Conservation (phyloP, 2,329 filamentous ascomycete genomes). For the Laburnicola sp. region DNA sequence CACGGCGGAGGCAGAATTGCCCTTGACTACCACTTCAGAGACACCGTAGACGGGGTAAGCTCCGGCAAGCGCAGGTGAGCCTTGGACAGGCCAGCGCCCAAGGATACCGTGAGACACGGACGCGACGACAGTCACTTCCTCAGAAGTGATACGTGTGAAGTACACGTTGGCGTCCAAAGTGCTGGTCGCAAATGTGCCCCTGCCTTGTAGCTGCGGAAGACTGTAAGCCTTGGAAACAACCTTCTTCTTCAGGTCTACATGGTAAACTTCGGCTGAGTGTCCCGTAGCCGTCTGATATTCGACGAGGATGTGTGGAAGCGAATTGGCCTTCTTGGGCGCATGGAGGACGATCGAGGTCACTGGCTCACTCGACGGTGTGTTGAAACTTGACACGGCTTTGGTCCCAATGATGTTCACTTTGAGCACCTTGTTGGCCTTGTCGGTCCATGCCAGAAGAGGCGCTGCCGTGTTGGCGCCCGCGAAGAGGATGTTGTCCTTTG, state of each 20-base stretch:
- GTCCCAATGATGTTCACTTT: slow-evolving; percentile 70
- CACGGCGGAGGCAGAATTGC: slow-evolving; percentile 70
- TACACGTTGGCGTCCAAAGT: slow-evolving; percentile 80
- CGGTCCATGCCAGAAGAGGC: slow-evolving; percentile 75
- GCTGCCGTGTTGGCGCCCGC: slow-evolving; percentile 76
- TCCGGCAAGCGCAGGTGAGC: slow-evolving; percentile 33
- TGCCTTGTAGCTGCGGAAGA: slow-evolving; percentile 70
- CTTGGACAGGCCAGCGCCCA: slow-evolving; percentile 69
- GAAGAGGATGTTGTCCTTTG: slow-evolving; percentile 67
- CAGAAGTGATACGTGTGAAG: slow-evolving; percentile 78
- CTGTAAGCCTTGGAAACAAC: slow-evolving; percentile 77
- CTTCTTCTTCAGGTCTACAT: slow-evolving; percentile 72
- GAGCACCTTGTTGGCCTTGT: slow-evolving; percentile 63
- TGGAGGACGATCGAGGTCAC: slow-evolving; percentile 66
- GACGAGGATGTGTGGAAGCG: slow-evolving; percentile 80
- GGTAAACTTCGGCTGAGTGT: slow-evolving; percentile 84
- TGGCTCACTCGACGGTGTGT: slow-evolving; percentile 45
- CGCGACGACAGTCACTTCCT: slow-evolving; percentile 73
- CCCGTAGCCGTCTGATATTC: slow-evolving; percentile 71
- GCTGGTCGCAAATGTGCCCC: slow-evolving; percentile 77
- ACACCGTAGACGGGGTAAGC: slow-evolving; percentile 65
- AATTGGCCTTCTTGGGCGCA: slow-evolving; percentile 71
- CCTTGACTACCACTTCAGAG: slow-evolving; percentile 79
- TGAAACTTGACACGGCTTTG: slow-evolving; percentile 50
- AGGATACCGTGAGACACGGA: slow-evolving; percentile 77